A percentile compares a stretch with the other conserved stretches of the same genome.
These are phyloP conservation scores for Saccharomycopsis crataegensis DNA, from an alignment of 1,139 yeast species.

Conservation along the genomic window DNA sequence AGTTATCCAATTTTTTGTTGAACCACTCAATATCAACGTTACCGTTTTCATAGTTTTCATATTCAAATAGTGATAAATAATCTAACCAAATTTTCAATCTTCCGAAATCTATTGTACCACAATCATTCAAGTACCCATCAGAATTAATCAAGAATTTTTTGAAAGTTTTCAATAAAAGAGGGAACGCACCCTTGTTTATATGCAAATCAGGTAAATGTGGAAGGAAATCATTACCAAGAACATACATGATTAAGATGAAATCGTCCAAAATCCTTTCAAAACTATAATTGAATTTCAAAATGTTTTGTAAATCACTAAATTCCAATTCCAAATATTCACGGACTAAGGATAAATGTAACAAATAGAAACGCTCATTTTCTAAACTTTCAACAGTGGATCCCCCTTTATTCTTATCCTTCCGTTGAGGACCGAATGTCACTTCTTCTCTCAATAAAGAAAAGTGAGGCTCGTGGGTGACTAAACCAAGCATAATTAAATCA, in stretches of 20 bases:
- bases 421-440: constrained; percentile 71
- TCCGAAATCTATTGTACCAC: constrained; percentile 70
- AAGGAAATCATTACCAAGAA: constrained; percentile 95
- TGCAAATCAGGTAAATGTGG: constrained; percentile 96
- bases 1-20: constrained; percentile 72
- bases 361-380: constrained; percentile 71
- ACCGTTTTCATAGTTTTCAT: constrained; percentile 68
- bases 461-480: constrained; percentile 95
- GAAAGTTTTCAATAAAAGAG: constrained; percentile 79
- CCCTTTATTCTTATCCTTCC: constrained; percentile 25
- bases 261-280: constrained; percentile 91
- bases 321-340: constrained; percentile 90
- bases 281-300: constrained; percentile 62
- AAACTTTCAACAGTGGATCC: constrained; percentile 44
- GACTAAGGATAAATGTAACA: constrained; percentile 77
- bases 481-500: constrained; percentile 92
- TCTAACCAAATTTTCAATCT: constrained; percentile 73
- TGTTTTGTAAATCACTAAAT: constrained; percentile 60
- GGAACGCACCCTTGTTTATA: constrained; percentile 93
- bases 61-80: constrained; percentile 59
- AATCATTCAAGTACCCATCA: constrained; percentile 81
- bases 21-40: constrained; percentile 91
- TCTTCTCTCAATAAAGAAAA: constrained; percentile 93
- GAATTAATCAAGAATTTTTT: constrained; percentile 66
- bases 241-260: constrained; percentile 84